These are phyloP conservation scores for Suhomyces terraborum DNA, from an alignment of 1,139 yeast genomes.

Conservation along the genomic window DNA sequence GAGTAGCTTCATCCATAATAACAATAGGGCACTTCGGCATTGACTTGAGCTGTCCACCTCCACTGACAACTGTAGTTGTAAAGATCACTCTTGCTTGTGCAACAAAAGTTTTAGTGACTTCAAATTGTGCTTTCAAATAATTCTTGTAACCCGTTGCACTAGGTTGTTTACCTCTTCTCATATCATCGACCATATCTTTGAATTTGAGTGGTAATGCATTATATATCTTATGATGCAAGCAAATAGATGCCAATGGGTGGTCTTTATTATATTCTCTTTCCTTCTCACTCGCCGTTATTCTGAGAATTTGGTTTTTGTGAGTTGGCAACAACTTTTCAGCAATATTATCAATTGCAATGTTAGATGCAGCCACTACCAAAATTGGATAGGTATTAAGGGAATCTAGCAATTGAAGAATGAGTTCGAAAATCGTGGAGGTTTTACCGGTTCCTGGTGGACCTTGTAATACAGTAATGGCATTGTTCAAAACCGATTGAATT, in stretches of 20 bases:
- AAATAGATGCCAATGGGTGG: slow-evolving; percentile 59
- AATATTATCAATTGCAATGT: slow-evolving; percentile 74
- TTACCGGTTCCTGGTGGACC: slow-evolving; percentile 77
- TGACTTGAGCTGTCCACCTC: slow-evolving; percentile 61
- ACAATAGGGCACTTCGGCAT: slow-evolving; percentile 63
- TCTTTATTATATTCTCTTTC: slow-evolving; percentile 58
- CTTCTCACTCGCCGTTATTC: slow-evolving; percentile 63
- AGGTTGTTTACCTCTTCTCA: slow-evolving; percentile 38
- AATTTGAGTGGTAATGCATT: slow-evolving; percentile 49
- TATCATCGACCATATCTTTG: slow-evolving; percentile 44
- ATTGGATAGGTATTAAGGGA: slow-evolving; percentile 62
- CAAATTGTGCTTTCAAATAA: slow-evolving; percentile 44
- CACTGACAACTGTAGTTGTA: slow-evolving; percentile 72
- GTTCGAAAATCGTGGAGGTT: slow-evolving; percentile 65
- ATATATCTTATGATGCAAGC: slow-evolving; percentile 62
- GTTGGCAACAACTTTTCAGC: slow-evolving; percentile 63
- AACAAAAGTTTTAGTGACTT: slow-evolving; percentile 50
- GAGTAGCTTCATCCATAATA: slow-evolving; percentile 49
- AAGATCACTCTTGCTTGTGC: slow-evolving; percentile 70
- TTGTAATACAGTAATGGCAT: slow-evolving; percentile 63
- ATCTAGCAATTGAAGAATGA: slow-evolving; percentile 59
- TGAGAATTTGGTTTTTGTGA: slow-evolving; percentile 53
- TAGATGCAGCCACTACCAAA: slow-evolving; percentile 73
- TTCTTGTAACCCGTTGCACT: slow-evolving; percentile 51
- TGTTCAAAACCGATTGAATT: slow-evolving; percentile 66